Conservation (phyloP, 148 eudicot genomes). For the Fallopia convolvulus region DNA sequence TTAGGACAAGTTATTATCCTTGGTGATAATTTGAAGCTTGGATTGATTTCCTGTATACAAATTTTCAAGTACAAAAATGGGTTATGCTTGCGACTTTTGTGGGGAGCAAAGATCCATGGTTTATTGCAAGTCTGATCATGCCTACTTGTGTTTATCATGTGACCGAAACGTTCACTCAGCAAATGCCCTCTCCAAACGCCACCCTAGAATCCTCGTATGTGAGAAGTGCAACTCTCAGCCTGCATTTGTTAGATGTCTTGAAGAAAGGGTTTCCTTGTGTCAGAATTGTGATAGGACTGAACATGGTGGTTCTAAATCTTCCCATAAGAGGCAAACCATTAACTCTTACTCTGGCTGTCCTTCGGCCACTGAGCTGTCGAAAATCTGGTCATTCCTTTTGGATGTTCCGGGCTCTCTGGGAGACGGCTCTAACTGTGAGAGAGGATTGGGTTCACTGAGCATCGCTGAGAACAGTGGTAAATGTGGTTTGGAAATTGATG, state of each 20-base stretch:
- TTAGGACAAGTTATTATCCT: background rate
- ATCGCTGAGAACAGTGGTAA: slow-evolving; percentile 32
- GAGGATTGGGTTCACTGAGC: slow-evolving; percentile 55
- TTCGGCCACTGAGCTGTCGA: slow-evolving; percentile 76
- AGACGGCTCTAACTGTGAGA: slow-evolving; percentile 49
- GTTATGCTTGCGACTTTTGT: slow-evolving; percentile 77
- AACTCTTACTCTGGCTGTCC: slow-evolving; percentile 84
- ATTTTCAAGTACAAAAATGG: slow-evolving; percentile 32
- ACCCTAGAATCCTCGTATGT: slow-evolving; percentile 78
- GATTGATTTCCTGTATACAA: background rate
- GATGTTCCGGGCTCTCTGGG: slow-evolving; percentile 32
- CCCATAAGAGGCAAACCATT: slow-evolving; percentile 61
- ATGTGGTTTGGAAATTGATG: slow-evolving; percentile 17
- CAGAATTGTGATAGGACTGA: slow-evolving; percentile 60
- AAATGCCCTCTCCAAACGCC: slow-evolving; percentile 85
- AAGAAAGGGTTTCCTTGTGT: slow-evolving; percentile 76
- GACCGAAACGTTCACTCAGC: slow-evolving; percentile 95
- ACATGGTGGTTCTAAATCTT: slow-evolving; percentile 35
- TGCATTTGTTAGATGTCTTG: slow-evolving; percentile 63
- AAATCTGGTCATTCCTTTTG: slow-evolving; percentile 68
- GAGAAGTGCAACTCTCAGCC: slow-evolving; percentile 81
- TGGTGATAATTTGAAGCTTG: background rate
- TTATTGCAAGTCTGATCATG: slow-evolving; percentile 86
- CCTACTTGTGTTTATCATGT: slow-evolving; percentile 88
- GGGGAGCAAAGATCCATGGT: slow-evolving; percentile 77